Conservation (phyloP, 768 basidiomycete genomes). For the Boletus coccyginus region DNA sequence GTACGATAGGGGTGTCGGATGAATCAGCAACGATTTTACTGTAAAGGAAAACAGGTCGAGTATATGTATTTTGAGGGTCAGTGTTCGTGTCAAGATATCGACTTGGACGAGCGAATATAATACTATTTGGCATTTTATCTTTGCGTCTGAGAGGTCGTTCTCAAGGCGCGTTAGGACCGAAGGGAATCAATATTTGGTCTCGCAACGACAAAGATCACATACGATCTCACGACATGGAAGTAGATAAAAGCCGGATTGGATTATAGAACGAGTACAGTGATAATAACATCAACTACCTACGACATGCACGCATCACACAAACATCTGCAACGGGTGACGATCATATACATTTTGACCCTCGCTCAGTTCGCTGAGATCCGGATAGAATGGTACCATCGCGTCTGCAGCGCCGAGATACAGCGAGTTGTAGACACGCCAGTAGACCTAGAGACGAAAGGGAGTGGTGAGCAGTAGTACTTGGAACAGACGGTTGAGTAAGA, state of each 20-base stretch:
- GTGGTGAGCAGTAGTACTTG: not conserved
- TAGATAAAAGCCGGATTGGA: not conserved
- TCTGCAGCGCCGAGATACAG: conserved; percentile 89
- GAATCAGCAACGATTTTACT: no score
- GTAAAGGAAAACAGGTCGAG: no score
- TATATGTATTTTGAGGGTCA: no score
- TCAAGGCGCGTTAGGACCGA: no score
- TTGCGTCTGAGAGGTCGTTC: not conserved
- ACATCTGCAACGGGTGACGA: conserved; percentile 79
- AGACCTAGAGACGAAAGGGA: conserved; percentile 42
- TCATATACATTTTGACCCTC: conserved; percentile 91
- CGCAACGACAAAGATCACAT: no score
- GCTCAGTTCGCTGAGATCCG: conserved; percentile 84
- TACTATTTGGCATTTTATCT: not conserved
- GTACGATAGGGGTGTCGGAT: not conserved
- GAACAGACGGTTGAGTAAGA: not conserved
- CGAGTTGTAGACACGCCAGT: conserved; percentile 96
- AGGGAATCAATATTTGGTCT: no score
- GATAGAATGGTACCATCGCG: conserved; percentile 93
- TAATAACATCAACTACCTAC: conserved; percentile 5
- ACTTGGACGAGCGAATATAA: no score
- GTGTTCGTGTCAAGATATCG: no score
- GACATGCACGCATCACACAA: conserved; percentile 50
- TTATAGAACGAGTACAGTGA: conserved; percentile 1
- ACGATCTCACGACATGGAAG: no score